Evolutionary conservation across 2,329 filamentous ascomycete genomes (phyloP).

Genomic region (Pyrenochaeta sp.): DNA sequence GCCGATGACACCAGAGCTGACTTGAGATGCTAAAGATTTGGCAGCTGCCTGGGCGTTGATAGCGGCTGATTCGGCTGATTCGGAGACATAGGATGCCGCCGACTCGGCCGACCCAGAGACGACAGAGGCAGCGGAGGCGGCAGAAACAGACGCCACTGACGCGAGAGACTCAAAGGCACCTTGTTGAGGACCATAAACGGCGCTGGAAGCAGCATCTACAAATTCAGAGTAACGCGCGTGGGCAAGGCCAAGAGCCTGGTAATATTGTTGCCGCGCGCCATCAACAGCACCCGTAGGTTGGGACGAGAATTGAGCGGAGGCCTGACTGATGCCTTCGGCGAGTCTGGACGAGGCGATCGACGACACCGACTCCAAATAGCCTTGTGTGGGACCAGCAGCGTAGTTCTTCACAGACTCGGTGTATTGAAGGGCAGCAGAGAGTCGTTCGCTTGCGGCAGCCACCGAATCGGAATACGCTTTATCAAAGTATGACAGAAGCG

Average conservation of each 20-base stretch:
- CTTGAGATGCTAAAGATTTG: slow-evolving; percentile 54
- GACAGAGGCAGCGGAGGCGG: slow-evolving; percentile 53
- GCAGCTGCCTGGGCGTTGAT: slow-evolving; percentile 60
- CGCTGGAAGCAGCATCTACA: slow-evolving; percentile 74
- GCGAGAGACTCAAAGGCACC: slow-evolving; percentile 45
- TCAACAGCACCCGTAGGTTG: slow-evolving; percentile 68
- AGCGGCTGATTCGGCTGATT: slow-evolving; percentile 48
- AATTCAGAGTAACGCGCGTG: slow-evolving; percentile 83
- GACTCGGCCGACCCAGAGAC: slow-evolving; percentile 60
- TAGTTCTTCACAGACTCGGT: slow-evolving; percentile 51
- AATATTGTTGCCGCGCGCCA: slow-evolving; percentile 74
- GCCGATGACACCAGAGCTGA: slow-evolving; percentile 56
- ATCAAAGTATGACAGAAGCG: slow-evolving; percentile 74
- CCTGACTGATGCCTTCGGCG: slow-evolving; percentile 73
- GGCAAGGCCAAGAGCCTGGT: slow-evolving; percentile 79
- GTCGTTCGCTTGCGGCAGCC: slow-evolving; percentile 66
- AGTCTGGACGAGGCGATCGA: slow-evolving; percentile 76
- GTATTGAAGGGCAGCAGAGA: slow-evolving; percentile 63
- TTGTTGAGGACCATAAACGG: slow-evolving; percentile 63
- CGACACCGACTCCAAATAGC: slow-evolving; percentile 64
- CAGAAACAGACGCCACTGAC: slow-evolving; percentile 50
- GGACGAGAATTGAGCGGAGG: slow-evolving; percentile 74
- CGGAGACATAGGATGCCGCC: slow-evolving; percentile 52
- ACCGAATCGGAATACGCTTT: slow-evolving; percentile 73
- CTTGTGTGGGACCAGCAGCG: slow-evolving; percentile 54